Percentiles rank a stretch among this genome's conserved stretches.
These are phyloP conservation scores for Talaromyces stipitatus DNA, from an alignment of 495 filamentous ascomycete genomes.

Conservation along the genomic window DNA sequence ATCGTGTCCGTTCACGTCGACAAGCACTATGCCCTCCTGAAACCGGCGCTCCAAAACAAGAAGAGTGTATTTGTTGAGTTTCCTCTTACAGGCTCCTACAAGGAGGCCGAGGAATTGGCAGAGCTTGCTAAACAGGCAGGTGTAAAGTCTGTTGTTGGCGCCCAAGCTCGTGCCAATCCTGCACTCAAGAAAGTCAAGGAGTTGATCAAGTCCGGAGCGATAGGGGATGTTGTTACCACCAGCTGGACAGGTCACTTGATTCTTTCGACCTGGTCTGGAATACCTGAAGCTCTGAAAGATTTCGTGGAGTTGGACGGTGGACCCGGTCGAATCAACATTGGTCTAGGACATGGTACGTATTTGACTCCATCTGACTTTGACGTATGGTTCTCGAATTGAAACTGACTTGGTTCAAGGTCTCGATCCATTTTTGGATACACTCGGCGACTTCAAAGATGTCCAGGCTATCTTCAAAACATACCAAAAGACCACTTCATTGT, in stretches of 20 bases:
- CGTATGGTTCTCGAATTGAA: neutral
- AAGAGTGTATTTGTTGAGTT: conserved; percentile 54
- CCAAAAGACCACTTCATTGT: conserved; percentile 28
- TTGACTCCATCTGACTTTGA: neutral
- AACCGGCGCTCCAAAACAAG: conserved; percentile 39
- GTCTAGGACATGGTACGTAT: conserved; percentile 39
- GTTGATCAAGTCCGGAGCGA: conserved; percentile 35
- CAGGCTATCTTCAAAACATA: conserved; percentile 38
- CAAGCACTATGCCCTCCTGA: conserved; percentile 34
- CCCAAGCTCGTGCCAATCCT: conserved; percentile 26
- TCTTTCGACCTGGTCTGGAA: conserved; percentile 21
- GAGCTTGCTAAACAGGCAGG: conserved; percentile 23
- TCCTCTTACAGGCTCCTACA: conserved; percentile 22
- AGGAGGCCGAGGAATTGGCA: conserved; percentile 34
- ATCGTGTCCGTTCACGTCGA: conserved; percentile 49
- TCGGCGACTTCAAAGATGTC: conserved; percentile 35
- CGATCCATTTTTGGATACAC: conserved; percentile 29
- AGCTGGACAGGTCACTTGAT: conserved; percentile 34
- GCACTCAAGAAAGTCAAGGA: conserved; percentile 34
- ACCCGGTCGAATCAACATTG: conserved; percentile 45
- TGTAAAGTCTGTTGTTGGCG: conserved; percentile 37
- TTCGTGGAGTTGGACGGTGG: conserved; percentile 36
- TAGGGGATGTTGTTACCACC: conserved; percentile 48
- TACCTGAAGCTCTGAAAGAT: conserved; percentile 30
- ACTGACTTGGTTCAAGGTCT: conserved; percentile 3